Evolutionary conservation across 371 early-diverging fungal genomes (phyloP), one percentile per base, ranked within the genome.

Genomic region (Dichotomocladium elegans): DNA sequence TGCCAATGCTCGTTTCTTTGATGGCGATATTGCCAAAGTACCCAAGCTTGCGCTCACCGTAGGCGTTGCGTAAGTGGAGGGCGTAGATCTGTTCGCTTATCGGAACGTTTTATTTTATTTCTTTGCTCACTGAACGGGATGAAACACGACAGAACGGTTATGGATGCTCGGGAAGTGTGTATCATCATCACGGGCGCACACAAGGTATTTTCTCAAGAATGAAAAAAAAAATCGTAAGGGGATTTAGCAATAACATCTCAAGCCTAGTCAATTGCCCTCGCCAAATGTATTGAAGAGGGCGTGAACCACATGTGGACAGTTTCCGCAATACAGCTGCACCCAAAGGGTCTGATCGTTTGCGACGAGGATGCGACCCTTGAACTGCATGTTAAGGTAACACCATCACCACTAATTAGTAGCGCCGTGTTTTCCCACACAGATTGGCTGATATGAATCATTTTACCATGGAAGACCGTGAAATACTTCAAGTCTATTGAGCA

Each of bases 301-400:
- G 89, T 92, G 42, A 92, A 92, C 71, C 91, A 91, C 70, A 92
- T 92, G 93, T 92, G 91, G 91, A 93, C 93, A 8, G 90, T 93
- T 47, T 90, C 90, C 17, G 91, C 90, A n/a, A 84, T 93, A 51
- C 93, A 93, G 66, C 69, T 89, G 59, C 93, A 93, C 53, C 91
- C 92, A 31, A 86, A 87, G 47, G 88, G 90, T n/a, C 76, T 93
- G 72, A 79, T 93, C 66, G 90, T 92, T 19, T 92, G 92, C 60
- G 93, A 93, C 67, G 93, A 93, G 69, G 93, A 93, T 58, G 90
- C 93, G 14, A 92, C 92, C 1, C 66, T 91, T 31, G 93, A 93
- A 64, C 76, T 93, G 29, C 92, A 93, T 51, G 93, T 93, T 55
- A 93, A 93, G 64, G 77, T 70, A 63, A 62, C 37, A 34, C 14